These are phyloP conservation scores for Candida namnaoensis DNA, from an alignment of 805 yeast genomes.

Conservation along the genomic window DNA sequence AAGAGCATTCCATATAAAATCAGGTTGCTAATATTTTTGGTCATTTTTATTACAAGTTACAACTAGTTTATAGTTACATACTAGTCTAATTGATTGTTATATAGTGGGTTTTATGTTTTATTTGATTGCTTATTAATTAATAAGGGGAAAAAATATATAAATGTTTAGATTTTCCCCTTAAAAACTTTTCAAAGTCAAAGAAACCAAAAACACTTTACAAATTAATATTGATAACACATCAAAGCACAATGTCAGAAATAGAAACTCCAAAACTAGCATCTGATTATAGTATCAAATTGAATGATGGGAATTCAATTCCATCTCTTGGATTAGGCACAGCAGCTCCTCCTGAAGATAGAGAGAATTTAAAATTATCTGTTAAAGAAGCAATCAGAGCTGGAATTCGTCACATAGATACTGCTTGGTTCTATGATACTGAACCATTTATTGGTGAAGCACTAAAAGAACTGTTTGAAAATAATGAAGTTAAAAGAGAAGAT, in stretches of 20 bases:
- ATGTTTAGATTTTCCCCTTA: no score
- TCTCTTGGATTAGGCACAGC: conserved; percentile 62
- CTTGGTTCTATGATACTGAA: conserved; percentile 59
- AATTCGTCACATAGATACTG: conserved; percentile 65
- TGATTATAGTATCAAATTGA: conserved; percentile 31
- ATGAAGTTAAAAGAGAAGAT: conserved; percentile 42
- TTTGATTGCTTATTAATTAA: no score
- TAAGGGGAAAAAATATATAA: no score
- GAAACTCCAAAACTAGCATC: conserved; percentile 18
- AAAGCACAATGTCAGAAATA: background rate
- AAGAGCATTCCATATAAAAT: no score
- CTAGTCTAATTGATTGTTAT: no score
- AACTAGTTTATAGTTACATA: no score
- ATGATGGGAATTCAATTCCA: conserved; percentile 50
- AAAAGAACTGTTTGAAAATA: conserved; percentile 36
- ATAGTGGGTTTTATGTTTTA: no score
- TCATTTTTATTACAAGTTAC: no score
- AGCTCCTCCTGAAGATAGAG: conserved; percentile 34
- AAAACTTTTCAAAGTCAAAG: no score
- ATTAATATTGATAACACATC: no score
- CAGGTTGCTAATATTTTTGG: no score
- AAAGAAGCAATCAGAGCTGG: conserved; percentile 52
- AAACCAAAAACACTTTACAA: no score
- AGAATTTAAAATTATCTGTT: conserved; percentile 43
- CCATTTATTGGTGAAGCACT: conserved; percentile 37